These are phyloP conservation scores for Phytophthora ramorum DNA, from an alignment of 352 stramenopile genomes.

Conservation along the genomic window DNA sequence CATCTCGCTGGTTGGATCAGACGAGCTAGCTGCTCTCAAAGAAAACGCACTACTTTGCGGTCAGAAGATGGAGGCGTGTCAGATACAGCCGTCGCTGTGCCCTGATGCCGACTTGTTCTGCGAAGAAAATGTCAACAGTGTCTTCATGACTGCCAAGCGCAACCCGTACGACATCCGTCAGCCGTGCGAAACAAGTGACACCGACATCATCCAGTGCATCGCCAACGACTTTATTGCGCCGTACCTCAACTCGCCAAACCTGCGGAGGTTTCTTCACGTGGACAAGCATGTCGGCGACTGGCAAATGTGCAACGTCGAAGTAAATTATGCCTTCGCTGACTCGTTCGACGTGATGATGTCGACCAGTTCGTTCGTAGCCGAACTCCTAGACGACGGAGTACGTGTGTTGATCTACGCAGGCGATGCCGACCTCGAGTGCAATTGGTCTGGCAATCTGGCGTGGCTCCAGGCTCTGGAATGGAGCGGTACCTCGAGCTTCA, in stretches of 20 bases:
- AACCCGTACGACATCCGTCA: conserved; percentile 78
- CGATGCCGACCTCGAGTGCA: conserved; percentile 97
- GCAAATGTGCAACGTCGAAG: conserved; percentile 91
- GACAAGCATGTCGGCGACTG: conserved; percentile 56
- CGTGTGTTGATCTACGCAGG: conserved; percentile 95
- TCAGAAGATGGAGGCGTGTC: conserved; percentile 45
- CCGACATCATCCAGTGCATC: conserved; percentile 47
- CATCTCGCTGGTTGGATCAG: conserved; percentile 56
- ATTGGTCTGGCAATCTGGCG: conserved; percentile 94
- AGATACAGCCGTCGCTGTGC: conserved; percentile 40
- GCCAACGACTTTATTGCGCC: conserved; percentile 51
- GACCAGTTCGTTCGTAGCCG: conserved; percentile 79
- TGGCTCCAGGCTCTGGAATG: conserved; percentile 93
- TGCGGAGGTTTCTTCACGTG: conserved; percentile 45
- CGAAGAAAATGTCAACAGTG: conserved; percentile 21
- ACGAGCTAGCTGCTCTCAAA: conserved; percentile 44
- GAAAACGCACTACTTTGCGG: conserved; percentile 39
- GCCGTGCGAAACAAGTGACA: conserved; percentile 25
- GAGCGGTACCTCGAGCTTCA: conserved; percentile 85
- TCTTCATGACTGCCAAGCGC: conserved; percentile 40
- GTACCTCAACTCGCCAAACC: conserved; percentile 57
- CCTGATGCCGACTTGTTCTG: conserved; percentile 50
- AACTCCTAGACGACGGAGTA: conserved; percentile 76
- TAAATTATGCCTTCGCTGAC: conserved; percentile 86
- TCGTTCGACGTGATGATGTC: conserved; percentile 92